Base-by-base conservation (phyloP, 2,329 filamentous ascomycete genomes). In the Lecanicillium sp. region DNA sequence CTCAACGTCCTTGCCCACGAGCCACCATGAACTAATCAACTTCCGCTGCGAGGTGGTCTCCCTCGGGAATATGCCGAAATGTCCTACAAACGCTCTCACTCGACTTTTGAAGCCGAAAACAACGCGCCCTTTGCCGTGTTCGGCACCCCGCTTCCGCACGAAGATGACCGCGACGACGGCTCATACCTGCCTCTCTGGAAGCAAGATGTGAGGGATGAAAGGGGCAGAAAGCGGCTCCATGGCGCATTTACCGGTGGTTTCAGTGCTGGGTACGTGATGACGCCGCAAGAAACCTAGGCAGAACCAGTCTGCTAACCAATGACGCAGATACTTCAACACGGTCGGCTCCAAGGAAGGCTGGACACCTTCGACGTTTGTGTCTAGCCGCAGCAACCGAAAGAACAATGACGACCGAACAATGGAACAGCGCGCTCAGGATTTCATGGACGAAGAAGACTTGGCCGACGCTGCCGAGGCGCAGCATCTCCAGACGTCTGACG, bases 331-430 rank as follows among this genome's bases (percentile, higher is more conserved):
- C 64, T 97, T 92, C 66, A 98, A 98, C 59, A 95, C 89, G 5
- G 92, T 97, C 49, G 92, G 92, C 38, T 96, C 90, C 41, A 97
- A 97, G 62, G 90, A 98, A 70, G 92, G 92, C 66, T 98, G 90
- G 90, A 82, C 87, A 1, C 92, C 92, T 2, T 81, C 87, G 17
- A 84, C 86, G 0, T 98, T 97, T 59, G 81, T 94, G 9, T 97
- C 90, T 6, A 96, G 89, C 37, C 84, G 92, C 17, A 68, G 77
- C 29, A 87, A 86, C 52, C 84, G 88, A 40, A 79, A 74, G 47
- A 86, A 85, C 55, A 76, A 84, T 65, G 70, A 67, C 25, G 14
- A 47, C 1, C 36, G 68, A 45, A 49, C 63, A 3, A 49, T 50
- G 8, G 62, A 72, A 46, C 79, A 84, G 55, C 78, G 81, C 34